Conservation (phyloP, 306 rosid genomes). For the Chamaecrista fasciculata region DNA sequence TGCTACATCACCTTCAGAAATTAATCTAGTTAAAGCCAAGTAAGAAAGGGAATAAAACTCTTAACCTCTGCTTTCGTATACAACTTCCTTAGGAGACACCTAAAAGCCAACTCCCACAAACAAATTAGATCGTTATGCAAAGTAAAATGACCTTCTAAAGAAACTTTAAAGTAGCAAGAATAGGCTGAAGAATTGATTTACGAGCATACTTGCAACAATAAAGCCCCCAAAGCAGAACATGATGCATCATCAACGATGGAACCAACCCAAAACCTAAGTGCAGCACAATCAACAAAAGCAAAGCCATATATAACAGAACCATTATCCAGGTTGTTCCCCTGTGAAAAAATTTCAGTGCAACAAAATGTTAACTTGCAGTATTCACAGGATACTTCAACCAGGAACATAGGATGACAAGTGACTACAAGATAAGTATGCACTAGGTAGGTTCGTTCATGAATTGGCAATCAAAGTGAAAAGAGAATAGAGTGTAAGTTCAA, state of each 20-base stretch:
- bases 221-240: slow-evolving; percentile 84
- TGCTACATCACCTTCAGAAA: slow-evolving; percentile 22
- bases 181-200: slow-evolving; percentile 20
- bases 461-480: neutral
- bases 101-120: slow-evolving; percentile 37
- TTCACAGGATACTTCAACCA: neutral
- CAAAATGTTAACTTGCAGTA: slow-evolving; percentile 1
- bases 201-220: slow-evolving; percentile 81
- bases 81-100: slow-evolving; percentile 94
- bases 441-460: neutral
- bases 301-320: slow-evolving; percentile 78
- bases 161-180: slow-evolving; percentile 23
- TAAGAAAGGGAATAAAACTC: slow-evolving; percentile 15
- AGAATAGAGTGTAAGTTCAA: neutral
- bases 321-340: slow-evolving; percentile 58
- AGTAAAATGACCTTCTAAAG: slow-evolving; percentile 4
- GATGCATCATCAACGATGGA: slow-evolving; percentile 79
- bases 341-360: slow-evolving; percentile 27
- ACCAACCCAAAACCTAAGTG: slow-evolving; percentile 85
- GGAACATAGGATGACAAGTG: neutral
- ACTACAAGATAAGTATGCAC: neutral
- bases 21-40: slow-evolving; percentile 22
- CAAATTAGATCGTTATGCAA: slow-evolving; percentile 29
- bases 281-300: slow-evolving; percentile 94
- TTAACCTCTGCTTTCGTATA: slow-evolving; percentile 76